These are phyloP conservation scores for Nigrograna mackinnonii DNA, from an alignment of 2,329 filamentous ascomycete species.

Conservation along the genomic window DNA sequence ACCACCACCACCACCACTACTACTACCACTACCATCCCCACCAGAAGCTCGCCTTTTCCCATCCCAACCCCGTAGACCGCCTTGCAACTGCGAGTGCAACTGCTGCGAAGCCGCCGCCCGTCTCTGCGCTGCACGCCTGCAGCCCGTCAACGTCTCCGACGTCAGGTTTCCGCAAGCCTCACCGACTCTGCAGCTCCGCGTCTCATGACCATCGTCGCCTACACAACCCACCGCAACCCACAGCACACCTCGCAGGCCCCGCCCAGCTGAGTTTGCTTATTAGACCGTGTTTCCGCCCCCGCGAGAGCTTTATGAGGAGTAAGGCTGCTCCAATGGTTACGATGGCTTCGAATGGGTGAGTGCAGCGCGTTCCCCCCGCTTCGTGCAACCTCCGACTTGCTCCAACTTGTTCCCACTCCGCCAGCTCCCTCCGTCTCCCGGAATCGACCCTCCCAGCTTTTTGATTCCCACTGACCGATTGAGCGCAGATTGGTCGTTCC, in stretches of 20 bases:
- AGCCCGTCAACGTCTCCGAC: conserved; percentile 3
- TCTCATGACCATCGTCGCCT: conserved; percentile 22
- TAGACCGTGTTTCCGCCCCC: conserved; percentile 19
- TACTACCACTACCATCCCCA: neutral
- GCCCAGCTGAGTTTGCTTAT: conserved; percentile 9
- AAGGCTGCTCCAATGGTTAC: conserved; percentile 44
- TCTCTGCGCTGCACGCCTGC: conserved; percentile 3
- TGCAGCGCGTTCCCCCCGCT: conserved; percentile 31
- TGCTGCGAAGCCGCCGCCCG: neutral
- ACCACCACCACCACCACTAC: conserved; percentile 1
- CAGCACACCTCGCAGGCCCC: conserved; percentile 6
- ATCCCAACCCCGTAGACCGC: conserved; percentile 1
- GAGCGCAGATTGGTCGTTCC: conserved; percentile 39
- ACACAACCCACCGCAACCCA: conserved; percentile 4
- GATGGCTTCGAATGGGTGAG: conserved; percentile 49
- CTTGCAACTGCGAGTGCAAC: neutral
- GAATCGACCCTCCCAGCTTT: no score
- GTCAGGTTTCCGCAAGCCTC: conserved; percentile 1
- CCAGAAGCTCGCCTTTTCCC: neutral
- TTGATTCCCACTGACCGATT: neutral
- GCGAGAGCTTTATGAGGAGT: conserved; percentile 18
- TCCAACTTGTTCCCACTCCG: conserved; percentile 1
- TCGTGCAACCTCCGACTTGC: conserved; percentile 28
- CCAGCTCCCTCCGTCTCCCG: conserved; percentile 9
- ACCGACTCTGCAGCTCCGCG: conserved; percentile 10